A percentile compares a stretch with the other conserved stretches of the same genome.
phyloP scores from a whole-genome alignment of 1,139 yeast species.

The Blastobotrys elegans region DNA sequence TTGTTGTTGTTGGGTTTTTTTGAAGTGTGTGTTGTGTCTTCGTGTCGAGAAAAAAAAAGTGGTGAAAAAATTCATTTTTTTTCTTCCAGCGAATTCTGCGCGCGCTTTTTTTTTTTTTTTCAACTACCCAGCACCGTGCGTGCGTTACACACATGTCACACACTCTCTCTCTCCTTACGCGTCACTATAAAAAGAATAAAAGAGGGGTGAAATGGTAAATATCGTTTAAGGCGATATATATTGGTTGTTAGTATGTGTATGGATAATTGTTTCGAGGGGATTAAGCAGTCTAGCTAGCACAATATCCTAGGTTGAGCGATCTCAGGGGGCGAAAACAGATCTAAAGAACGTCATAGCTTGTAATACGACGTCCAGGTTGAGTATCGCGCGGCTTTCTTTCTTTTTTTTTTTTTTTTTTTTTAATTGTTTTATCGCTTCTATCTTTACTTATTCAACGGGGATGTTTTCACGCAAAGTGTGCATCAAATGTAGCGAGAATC shows the following conservation, averaged over 20 bases:
- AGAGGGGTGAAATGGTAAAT: constrained; percentile 15
- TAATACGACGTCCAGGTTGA: background rate
- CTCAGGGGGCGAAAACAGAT: constrained; percentile 95
- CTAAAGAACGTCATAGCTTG: constrained; percentile 64
- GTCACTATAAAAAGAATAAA: no score
- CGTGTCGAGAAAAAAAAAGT: background rate
- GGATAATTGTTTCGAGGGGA: constrained; percentile 94
- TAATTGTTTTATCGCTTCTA: background rate
- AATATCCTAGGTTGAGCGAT: no score
- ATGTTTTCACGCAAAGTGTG: background rate
- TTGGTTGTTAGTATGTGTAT: no score
- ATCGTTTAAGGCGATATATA: no score
- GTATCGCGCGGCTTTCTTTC: background rate
- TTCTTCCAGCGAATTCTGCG: background rate
- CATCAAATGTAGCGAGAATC: background rate
- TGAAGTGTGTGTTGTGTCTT: background rate
- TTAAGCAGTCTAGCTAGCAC: no score
- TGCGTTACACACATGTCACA: no score
- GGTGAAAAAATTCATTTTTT: background rate
- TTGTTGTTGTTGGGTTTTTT: background rate
- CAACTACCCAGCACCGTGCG: background rate
- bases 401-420: background rate
- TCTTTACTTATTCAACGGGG: background rate
- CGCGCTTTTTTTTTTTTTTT: background rate
- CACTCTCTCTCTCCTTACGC: background rate